Evolutionary conservation across 2,329 filamentous ascomycete species (phyloP), one percentile per base, ranked within the genome.

Genomic region (Ceratocystis eucalypticola): DNA sequence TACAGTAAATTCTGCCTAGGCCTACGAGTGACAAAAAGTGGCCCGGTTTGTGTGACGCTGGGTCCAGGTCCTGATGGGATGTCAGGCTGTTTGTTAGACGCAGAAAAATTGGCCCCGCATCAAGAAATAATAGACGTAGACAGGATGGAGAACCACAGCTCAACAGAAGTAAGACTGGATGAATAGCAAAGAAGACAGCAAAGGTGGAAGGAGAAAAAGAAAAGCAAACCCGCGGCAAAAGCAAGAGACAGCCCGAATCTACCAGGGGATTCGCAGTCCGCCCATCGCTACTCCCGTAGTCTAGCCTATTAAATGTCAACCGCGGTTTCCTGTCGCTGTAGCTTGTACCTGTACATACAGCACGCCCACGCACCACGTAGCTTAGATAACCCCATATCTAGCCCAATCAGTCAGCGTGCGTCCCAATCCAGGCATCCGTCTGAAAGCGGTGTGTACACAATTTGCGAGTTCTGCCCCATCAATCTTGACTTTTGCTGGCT

Each of bases 401-500:
- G 3, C 48, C 20, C 48, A 15, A 37, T 37, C 25, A 25, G 20
- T 53, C 20, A 22, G 48, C 12, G 20, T 53, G 25, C 48, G 4
- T 25, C 20, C 48, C 46, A 50, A 28, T 22, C 44, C 37, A 22
- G 44, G n/a, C 17, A 41, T 10, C 33, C 15, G 37, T 53, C 41
- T 37, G 33, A 65, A 65, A 65, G 63, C 63, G 63, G 63, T 65
- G 46, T 65, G 37, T 7, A 41, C 30, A 41, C 30, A 37, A 25
- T 20, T 10, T 25, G 10, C 48, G 8, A 53, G 12, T 53, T 53
- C 48, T 53, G 20, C 48, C 48, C 48, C 48, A 53, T 53, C 48
- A 17, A 53, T 55, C 22, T 57, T 46, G 53, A 28, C 48, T 55
- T 0, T 53, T 45, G 10, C 17, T 6, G 8, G 33, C 28, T 64